These are phyloP conservation scores for Scheffersomyces quercinus DNA, from an alignment of 1,139 yeast species.

Conservation along the genomic window DNA sequence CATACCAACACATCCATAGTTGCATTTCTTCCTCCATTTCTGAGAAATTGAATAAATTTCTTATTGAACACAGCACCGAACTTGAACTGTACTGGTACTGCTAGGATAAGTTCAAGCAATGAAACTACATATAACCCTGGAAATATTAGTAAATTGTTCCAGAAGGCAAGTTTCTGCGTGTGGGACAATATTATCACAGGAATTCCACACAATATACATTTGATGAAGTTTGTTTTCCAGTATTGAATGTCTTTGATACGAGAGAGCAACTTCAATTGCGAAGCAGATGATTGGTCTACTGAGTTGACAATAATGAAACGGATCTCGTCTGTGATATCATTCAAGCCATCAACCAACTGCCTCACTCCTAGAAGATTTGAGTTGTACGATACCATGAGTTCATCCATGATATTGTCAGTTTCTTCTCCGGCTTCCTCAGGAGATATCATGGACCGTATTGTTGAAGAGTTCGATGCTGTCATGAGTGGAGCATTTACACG, in stretches of 20 bases:
- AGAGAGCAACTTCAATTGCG: constrained; percentile 70
- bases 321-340: constrained; percentile 20
- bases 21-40: constrained; percentile 63
- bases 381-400: constrained; percentile 48
- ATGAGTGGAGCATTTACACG: constrained; percentile 7
- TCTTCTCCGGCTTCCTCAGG: constrained; percentile 11
- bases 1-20: constrained; percentile 94
- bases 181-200: constrained; percentile 67
- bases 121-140: constrained; percentile 62
- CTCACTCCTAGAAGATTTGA: constrained; percentile 55
- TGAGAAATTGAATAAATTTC: constrained; percentile 65
- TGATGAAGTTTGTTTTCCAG: constrained; percentile 63
- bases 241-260: constrained; percentile 69
- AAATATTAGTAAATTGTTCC: constrained; percentile 31
- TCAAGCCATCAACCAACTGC: constrained; percentile 47
- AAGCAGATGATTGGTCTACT: constrained; percentile 45
- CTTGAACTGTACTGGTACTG: constrained; percentile 68
- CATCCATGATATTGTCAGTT: constrained; percentile 21
- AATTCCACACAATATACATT: constrained; percentile 53
- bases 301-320: constrained; percentile 46
- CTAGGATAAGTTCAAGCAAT: constrained; percentile 59
- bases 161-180: constrained; percentile 36
- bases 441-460: constrained; percentile 14
- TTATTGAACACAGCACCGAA: constrained; percentile 65
- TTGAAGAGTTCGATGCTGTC: constrained; percentile 16